These are phyloP conservation scores for Bruguiera sexangula DNA, from an alignment of 345 rosid species.

Conservation along the genomic window DNA sequence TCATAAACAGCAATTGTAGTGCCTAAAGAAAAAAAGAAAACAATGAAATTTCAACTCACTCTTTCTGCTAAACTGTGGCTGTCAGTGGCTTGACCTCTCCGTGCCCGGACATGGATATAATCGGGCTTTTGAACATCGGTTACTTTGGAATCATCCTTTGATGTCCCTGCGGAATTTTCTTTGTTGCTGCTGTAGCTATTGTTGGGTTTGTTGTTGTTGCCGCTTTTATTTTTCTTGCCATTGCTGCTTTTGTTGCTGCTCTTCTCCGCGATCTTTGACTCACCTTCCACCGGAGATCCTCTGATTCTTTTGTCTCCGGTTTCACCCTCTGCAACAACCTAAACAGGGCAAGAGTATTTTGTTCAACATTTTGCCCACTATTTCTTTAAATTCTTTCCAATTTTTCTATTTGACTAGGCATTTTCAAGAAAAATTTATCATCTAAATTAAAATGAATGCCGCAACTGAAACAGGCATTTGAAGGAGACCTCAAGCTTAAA, in stretches of 20 bases:
- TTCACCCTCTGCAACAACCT: slow-evolving; percentile 47
- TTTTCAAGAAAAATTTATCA: too few relatives aligned
- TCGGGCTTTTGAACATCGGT: slow-evolving; percentile 63
- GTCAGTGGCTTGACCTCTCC: slow-evolving; percentile 97
- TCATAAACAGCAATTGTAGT: background rate
- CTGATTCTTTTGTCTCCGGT: slow-evolving; percentile 33
- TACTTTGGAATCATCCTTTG: slow-evolving; percentile 66
- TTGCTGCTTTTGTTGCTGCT: slow-evolving; percentile 35
- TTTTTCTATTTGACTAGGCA: too few relatives aligned
- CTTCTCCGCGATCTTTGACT: slow-evolving; percentile 55
- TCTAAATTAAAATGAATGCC: too few relatives aligned
- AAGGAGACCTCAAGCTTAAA: too few relatives aligned
- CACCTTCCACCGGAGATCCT: slow-evolving; percentile 47
- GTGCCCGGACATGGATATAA: slow-evolving; percentile 95
- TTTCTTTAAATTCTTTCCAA: too few relatives aligned
- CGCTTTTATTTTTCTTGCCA: slow-evolving; percentile 2
- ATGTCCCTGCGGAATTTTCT: slow-evolving; percentile 42
- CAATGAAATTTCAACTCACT: slow-evolving; percentile 42
- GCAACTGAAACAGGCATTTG: too few relatives aligned
- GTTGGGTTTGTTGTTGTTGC: slow-evolving; percentile 9
- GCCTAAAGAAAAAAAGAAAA: background rate
- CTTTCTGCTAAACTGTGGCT: slow-evolving; percentile 98
- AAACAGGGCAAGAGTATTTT: background rate
- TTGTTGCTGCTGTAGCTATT: slow-evolving; percentile 35
- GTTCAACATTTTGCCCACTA: too few relatives aligned